Conservation (phyloP, 495 filamentous ascomycete species). For the Chaetomium cochliodes region DNA sequence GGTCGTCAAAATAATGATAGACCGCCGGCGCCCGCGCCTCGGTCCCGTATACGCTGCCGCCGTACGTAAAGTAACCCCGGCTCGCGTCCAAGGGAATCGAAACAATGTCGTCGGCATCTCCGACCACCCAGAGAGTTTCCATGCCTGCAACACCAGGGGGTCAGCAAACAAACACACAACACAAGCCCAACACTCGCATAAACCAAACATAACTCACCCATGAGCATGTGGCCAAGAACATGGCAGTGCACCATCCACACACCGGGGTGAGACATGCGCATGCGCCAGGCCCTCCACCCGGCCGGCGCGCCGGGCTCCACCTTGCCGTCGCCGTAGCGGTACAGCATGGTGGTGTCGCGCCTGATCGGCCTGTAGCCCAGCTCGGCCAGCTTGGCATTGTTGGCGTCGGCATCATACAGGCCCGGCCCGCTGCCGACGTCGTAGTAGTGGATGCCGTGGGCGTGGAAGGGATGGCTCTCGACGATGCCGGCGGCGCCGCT, state of each 20-base stretch:
- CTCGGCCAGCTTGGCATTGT: constrained; percentile 47
- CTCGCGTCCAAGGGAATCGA: constrained; percentile 37
- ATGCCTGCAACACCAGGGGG: constrained; percentile 36
- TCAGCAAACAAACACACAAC: constrained; percentile 15
- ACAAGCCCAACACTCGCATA: not conserved
- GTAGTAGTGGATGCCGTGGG: constrained; percentile 58
- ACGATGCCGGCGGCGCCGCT: constrained; percentile 40
- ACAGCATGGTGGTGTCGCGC: constrained; percentile 58
- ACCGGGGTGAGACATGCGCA: constrained; percentile 51
- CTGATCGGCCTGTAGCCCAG: constrained; percentile 43
- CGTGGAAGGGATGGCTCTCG: constrained; percentile 62
- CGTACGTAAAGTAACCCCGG: constrained; percentile 49
- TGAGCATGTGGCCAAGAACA: constrained; percentile 41
- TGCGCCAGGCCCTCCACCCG: constrained; percentile 61
- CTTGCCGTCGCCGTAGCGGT: constrained; percentile 41
- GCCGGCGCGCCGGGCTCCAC: constrained; percentile 41
- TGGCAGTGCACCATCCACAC: constrained; percentile 68
- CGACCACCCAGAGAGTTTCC: constrained; percentile 54
- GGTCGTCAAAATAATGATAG: constrained; percentile 25
- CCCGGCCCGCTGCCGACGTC: constrained; percentile 60
- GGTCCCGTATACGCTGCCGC: constrained; percentile 53
- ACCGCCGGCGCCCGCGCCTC: constrained; percentile 40
- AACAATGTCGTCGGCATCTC: constrained; percentile 44
- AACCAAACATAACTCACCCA: constrained; percentile 22
- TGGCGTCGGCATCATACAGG: constrained; percentile 51